phyloP scores from a whole-genome alignment of 805 yeast genomes.

The Saccharomycopsis microspora region DNA sequence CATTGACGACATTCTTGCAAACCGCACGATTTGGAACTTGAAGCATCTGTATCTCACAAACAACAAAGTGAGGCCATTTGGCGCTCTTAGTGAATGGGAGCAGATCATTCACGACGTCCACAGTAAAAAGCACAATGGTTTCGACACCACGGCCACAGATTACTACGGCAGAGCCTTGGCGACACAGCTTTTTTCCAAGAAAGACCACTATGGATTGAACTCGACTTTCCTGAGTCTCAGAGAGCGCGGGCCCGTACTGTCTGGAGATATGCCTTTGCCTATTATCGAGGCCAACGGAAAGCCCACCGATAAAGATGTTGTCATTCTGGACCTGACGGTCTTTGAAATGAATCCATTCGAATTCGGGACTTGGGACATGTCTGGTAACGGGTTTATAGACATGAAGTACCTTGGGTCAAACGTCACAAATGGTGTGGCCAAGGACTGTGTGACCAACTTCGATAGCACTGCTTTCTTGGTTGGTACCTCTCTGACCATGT shows the following conservation, averaged over 20 bases:
- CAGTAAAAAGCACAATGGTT: constrained; percentile 42
- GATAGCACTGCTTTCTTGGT: constrained; percentile 75
- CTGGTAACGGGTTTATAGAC: constrained; percentile 53
- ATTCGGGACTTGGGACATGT: constrained; percentile 83
- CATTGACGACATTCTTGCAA: constrained; percentile 44
- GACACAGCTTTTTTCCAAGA: constrained; percentile 45
- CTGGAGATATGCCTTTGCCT: constrained; percentile 37
- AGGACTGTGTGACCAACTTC: constrained; percentile 38
- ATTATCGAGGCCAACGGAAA: constrained; percentile 27
- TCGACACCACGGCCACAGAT: constrained; percentile 42
- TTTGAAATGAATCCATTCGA: constrained; percentile 41
- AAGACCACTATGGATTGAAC: constrained; percentile 39
- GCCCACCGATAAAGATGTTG: constrained; percentile 28
- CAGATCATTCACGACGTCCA: constrained; percentile 29
- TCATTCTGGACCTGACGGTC: constrained; percentile 44
- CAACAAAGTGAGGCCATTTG: constrained; percentile 44
- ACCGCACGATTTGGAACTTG: constrained; percentile 51
- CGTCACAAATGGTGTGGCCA: constrained; percentile 40
- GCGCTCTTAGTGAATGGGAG: constrained; percentile 35
- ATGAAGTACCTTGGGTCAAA: constrained; percentile 57
- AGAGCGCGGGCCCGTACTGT: constrained; percentile 27
- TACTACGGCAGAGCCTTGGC: constrained; percentile 57
- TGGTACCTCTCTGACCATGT: constrained; percentile 63
- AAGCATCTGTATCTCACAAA: constrained; percentile 47
- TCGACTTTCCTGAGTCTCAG: constrained; percentile 30